Evolutionary conservation across 805 yeast genomes (phyloP), one percentile per base, ranked within the genome.

Genomic region (Hanseniaspora valbyensis): DNA sequence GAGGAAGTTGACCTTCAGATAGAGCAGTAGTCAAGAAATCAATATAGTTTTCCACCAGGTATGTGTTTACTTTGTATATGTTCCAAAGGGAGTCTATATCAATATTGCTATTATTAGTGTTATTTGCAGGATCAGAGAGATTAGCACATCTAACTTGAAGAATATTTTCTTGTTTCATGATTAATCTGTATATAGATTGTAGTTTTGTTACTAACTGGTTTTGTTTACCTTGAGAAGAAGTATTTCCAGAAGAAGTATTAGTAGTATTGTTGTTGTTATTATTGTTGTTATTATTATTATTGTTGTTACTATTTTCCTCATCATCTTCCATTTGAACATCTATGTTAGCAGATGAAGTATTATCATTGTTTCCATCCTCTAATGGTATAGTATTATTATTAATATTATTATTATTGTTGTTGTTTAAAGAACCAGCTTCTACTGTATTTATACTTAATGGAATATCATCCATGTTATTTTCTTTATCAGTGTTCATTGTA

Each of bases 101-200:
- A 54, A 69, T 69, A 62, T 67, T 73, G 28, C n/a, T 29, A 14
- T 40, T 24, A 22, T 19, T 30, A 25, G 16, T 39, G 12, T 19
- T 39, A 19, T 24, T 42, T 62, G 64, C 83, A 58, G 68, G 80
- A 61, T 65, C 73, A 60, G 66, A 82, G 66, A 63, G 74, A 63
- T 60, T 78, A 73, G 59, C 76, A 71, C 87, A 83, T 54, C 79
- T 78, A 55, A 80, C 81, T 61, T 81, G 88, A 19, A 82, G 76
- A 50, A 77, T 76, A 52, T 77, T 78, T 66, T 82, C 89, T 54
- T 76, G 72, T 55, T 76, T 76, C 42, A 82, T 78, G 37, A 82
- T 83, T 45, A 75, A 70, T 57, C 81, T 80, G 62, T 82, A 83
- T 2, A 87, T 80, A 59, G 82, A 88, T 62, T 83, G 86, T 24